Base-by-base conservation (phyloP, 345 rosid genomes). In the Gossypium rotundifolium region DNA sequence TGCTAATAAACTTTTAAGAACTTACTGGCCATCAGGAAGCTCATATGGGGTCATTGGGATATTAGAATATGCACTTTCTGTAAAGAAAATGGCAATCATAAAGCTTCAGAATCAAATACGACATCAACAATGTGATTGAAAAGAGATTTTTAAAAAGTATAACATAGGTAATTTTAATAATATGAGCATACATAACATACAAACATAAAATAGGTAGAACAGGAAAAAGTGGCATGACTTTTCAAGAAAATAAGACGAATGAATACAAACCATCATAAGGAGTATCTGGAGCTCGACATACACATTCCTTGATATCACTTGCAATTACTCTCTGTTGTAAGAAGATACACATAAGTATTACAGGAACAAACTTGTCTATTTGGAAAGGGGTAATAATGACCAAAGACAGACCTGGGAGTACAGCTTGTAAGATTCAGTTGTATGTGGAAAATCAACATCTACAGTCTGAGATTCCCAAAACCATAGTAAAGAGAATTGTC, bases 1-100 rank as follows among this genome's bases (percentile, higher is more conserved):
- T 7, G 71, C 22, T 42, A 49, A 63, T 55, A 80, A 25, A 46
- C 44, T 42, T 69, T 65, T 40, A 71, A 64, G 74, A 48, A 82
- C 98, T 91, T 85, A 93, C 99, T 90, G 99, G 89, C 99, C 99
- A 88, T 96, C 99, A 71, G 99, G 99, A 82, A 96, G 97, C 87
- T 96, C 99, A 64, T 96, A 96, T 8, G 98, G 87, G 65, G 99
- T 96, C 87, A 88, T 96, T 33, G 98, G 99, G 80, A 96, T 93
- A 85, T 96, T 96, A 75, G 99, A 87, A 77, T 96, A 96, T 46
- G 93, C 83, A 74, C 79, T 86, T 79, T 93, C 99, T 96, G 90
- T 80, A 62, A 75, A 65, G 67, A 42, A 74, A 74, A 44, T 70
- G 66, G 49, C 9, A 29, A 71, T 10, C 48, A 75, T 46, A 74